phyloP scores from a whole-genome alignment of 768 basidiomycete species.

The Lactifluus rugatus region DNA sequence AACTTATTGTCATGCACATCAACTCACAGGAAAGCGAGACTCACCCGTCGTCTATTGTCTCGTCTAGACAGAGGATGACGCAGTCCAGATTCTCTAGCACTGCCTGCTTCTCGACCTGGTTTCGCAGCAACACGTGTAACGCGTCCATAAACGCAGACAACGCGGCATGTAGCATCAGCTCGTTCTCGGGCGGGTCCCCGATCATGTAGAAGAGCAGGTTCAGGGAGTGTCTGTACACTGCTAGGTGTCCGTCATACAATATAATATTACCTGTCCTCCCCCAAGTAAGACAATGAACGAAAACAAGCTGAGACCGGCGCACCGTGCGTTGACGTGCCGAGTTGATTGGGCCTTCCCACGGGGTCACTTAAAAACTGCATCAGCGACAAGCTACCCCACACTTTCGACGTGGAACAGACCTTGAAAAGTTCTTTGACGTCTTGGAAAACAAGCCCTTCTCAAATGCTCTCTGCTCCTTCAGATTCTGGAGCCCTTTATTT shows the following conservation, averaged over 20 bases:
- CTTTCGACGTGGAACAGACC: too few relatives aligned
- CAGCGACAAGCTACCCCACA: too few relatives aligned
- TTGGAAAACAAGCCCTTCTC: conserved; percentile 95
- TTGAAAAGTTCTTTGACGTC: conserved; percentile 54
- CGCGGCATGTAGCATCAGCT: conserved; percentile 87
- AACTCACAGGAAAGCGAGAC: conserved; percentile 22
- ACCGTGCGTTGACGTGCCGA: conserved; percentile 36
- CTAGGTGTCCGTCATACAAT: conserved; percentile 81
- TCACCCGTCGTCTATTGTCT: conserved; percentile 97
- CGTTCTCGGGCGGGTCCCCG: conserved; percentile 82
- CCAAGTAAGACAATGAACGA: neutral
- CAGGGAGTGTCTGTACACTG: conserved; percentile 87
- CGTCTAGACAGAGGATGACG: conserved; percentile 86
- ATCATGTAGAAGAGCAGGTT: conserved; percentile 95
- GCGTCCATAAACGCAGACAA: conserved; percentile 82
- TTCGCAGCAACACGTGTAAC: conserved; percentile 72
- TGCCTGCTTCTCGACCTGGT: conserved; percentile 89
- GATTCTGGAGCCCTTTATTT: conserved; percentile 46
- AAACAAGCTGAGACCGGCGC: conserved; percentile 20
- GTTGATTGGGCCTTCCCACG: too few relatives aligned
- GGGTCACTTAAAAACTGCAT: too few relatives aligned
- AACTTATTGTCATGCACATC: neutral
- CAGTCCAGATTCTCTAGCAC: conserved; percentile 92
- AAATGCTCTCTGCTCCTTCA: conserved; percentile 92
- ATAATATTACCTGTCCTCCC: conserved; percentile 77